Base-by-base conservation (phyloP, 2,329 filamentous ascomycete species). In the Tolypocladium guangdongense region DNA sequence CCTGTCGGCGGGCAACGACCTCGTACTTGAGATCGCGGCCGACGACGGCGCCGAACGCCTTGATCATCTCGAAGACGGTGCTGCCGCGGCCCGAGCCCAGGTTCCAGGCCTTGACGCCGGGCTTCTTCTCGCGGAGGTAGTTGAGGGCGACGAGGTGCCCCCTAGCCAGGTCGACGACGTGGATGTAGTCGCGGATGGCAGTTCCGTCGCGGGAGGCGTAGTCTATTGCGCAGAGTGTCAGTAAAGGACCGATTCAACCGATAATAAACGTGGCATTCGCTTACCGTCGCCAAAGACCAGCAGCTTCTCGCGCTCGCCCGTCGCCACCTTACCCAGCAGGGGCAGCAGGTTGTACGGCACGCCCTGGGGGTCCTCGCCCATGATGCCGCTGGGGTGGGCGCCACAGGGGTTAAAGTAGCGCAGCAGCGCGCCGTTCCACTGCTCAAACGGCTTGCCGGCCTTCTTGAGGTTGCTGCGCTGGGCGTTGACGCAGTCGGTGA, bases 381-480 rank as follows among this genome's bases (percentile, higher is more conserved):
- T 96, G 71, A 99, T 84, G 54, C 93, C 95, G 64, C 83, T 92
- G 49, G 95, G 93, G 72, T 99, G 93, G 54, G 90, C 87, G 64
- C 93, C 93, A 54, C 88, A 90, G 33, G 93, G 93, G 80, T 99
- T 99, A 78, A 99, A 99, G 77, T 99, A 99, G 63, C 93, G 84
- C 63, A 99, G 79, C 60, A 97, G 77, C 43, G 92, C 93, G 54
- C 82, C 93, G 71, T 97, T 97, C 89, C 89, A 97, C 65, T 90
- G 84, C 65, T 90, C 82, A 53, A 75, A 83, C 33, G 82, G 78
- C 72, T 92, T 86, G 58, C 87, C 88, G 18, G 80, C 84, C 77
- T 95, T 96, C 73, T 84, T 80, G 54, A 84, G 78, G 63, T 90
- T 91, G 71, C 81, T 87, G 63, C 92, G 86, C 76, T 96, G 86